phyloP scores from a whole-genome alignment of 73 alveolate species.

The Paramecium octaurelia region DNA sequence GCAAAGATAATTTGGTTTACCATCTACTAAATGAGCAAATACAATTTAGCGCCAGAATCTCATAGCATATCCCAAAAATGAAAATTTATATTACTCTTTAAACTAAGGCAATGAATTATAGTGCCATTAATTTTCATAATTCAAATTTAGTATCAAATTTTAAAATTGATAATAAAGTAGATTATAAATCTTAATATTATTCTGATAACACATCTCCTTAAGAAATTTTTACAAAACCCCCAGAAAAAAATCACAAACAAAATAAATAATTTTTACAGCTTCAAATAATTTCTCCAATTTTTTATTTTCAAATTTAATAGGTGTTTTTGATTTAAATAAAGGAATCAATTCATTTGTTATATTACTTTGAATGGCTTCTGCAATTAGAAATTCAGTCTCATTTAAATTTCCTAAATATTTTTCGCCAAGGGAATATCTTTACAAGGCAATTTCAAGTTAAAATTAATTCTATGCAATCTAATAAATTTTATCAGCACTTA shows the following conservation, averaged over 20 bases:
- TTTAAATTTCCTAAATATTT: too few relatives aligned
- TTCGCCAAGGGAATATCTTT: too few relatives aligned
- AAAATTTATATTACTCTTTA: neutral
- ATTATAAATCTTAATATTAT: neutral
- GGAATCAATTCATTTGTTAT: neutral
- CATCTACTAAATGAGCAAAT: neutral
- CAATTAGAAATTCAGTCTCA: neutral
- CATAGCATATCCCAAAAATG: neutral
- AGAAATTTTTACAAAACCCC: neutral
- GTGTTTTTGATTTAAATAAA: too few relatives aligned
- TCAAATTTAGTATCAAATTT: neutral
- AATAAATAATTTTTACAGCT: neutral
- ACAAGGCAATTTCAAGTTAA: too few relatives aligned
- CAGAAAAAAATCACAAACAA: neutral
- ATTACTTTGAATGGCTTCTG: neutral
- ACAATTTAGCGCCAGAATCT: neutral
- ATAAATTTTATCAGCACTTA: too few relatives aligned
- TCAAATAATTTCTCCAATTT: neutral
- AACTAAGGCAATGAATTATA: neutral
- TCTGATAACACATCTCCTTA: neutral
- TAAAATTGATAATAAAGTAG: neutral
- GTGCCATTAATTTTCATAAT: neutral
- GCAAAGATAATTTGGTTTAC: neutral
- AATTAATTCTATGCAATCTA: too few relatives aligned
- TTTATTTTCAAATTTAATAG: neutral